Base-by-base conservation (phyloP, 1,284 basidiomycete species). In the Boletus mariae region DNA sequence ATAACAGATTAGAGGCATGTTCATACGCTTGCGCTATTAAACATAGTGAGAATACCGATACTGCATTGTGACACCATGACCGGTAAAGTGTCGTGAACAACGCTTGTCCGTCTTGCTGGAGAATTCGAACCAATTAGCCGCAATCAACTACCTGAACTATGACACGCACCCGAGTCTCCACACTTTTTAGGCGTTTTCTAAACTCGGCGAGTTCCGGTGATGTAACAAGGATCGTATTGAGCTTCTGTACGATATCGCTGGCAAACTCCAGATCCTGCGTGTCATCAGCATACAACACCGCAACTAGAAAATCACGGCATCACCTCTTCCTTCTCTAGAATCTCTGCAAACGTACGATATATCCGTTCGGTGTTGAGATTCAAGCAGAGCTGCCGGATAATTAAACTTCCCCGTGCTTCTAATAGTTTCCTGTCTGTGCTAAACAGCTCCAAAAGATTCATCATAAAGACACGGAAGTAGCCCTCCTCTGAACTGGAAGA, bases 1-100 rank as follows among this genome's bases (percentile, higher is more conserved):
- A 88, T n/a, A 99, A 77, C 28, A 99, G 78, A 69, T 96, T 97
- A 38, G 93, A 97, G 1, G 97, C 97, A 71, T 99, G 97, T 68
- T 99, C 97, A 65, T 99, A 99, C 4, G 96, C 95, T 72, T 99
- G 97, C 0, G 96, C 94, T 11, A 99, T 78, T 20, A 99, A 79
- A 70, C 97, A 99, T 4, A 99, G 80, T 1, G 94, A 92, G 66
- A 99, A 97, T 0, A 94, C 94, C 0, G 97, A 90, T 25, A 99
- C 94, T 0, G 97, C 91, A 66, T 98, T 98, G 67, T 99, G 97
- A 69, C 94, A 98, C 96, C 97, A 99, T 38, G 94, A 98, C 35
- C 93, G 82, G 68, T 99, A 99, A 17, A 99, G 75, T 0, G 89
- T 91, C 1, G 88, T 90, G 67, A 99, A 99, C 25, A 99, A 73